Percentiles rank a stretch among this genome's conserved stretches.
Evolutionary conservation across 1,139 yeast genomes (phyloP).

Genomic region (Diutina mesorugosa): DNA sequence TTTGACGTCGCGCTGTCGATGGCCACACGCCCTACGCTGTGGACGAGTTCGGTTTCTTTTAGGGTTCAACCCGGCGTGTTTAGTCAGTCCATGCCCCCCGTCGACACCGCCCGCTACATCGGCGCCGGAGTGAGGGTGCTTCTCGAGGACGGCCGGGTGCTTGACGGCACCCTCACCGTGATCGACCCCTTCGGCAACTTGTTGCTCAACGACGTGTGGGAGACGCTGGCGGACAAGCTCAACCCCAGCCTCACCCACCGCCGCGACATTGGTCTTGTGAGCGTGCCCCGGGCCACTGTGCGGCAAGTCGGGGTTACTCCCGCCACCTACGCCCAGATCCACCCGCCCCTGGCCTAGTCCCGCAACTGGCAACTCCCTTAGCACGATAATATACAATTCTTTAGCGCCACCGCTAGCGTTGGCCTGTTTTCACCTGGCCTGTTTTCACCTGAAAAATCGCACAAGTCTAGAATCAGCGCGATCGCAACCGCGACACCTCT

Average conservation of each 20-base stretch:
- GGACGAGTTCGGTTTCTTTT: neutral
- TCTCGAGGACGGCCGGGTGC: slow-evolving; percentile 18
- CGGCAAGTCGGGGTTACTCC: neutral
- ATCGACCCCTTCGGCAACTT: slow-evolving; percentile 36
- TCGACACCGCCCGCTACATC: neutral
- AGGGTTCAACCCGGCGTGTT: neutral
- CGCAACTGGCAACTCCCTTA: too few relatives aligned
- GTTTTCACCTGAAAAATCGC: too few relatives aligned
- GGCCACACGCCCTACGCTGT: neutral
- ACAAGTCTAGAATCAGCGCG: too few relatives aligned
- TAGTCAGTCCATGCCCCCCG: neutral
- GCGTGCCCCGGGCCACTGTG: slow-evolving; percentile 20
- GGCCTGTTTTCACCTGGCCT: too few relatives aligned
- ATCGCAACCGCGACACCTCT: neutral
- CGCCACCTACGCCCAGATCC: neutral
- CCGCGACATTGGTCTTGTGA: slow-evolving; percentile 32
- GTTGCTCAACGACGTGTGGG: slow-evolving; percentile 22
- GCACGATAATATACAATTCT: too few relatives aligned
- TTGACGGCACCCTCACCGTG: slow-evolving; percentile 29
- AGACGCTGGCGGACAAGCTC: slow-evolving; percentile 18
- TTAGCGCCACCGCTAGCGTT: too few relatives aligned
- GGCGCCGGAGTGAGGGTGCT: slow-evolving; percentile 9
- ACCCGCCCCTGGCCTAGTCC: neutral
- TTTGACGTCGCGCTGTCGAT: too few relatives aligned
- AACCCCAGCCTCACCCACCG: slow-evolving; percentile 12